Base-by-base conservation (phyloP, 2,329 filamentous ascomycete species). In the Colletotrichum coccodes region DNA sequence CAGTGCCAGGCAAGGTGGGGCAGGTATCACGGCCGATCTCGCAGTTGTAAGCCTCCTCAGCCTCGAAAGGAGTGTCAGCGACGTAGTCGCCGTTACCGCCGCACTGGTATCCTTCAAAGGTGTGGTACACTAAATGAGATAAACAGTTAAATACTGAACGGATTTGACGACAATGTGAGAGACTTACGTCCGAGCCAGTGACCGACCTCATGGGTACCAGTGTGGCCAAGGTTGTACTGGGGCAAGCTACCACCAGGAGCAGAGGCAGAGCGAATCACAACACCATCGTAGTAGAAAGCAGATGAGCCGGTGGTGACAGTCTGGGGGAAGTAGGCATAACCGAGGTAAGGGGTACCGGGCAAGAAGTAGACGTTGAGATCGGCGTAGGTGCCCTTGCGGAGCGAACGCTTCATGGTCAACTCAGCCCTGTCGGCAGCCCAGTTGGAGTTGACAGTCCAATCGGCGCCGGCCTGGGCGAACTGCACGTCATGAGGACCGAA, bases 281-380 rank as follows among this genome's bases (percentile, higher is more conserved):
- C 84, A 52, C 81, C 79, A 60, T 83, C 81, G 18, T 72, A 72
- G 72, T 77, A 74, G 75, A 82, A 80, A 54, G 76, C 79, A 28
- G 76, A 70, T 58, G 77, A 78, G 11, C 71, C 64, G 40, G 42
- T 54, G 7, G 64, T 64, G 59, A 72, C 77, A 28, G 47, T 40
- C 16, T 54, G 47, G 28, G 83, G 84, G 78, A 83, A 84, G 77
- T 83, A 84, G 78, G 81, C 84, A 75, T 84, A 83, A 16, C 84
- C 83, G 9, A 85, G 78, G 38, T 63, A 66, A 47, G 81, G 76
- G 58, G 75, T 76, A 36, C 75, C 77, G 49, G 85, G 77, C 47
- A 82, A 74, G 76, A 84, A 82, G 80, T 86, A 86, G 50, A 85
- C 58, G 78, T 86, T 86, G 60, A 86, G 79, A 70, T 81, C 76